Percentiles rank a stretch among this genome's conserved stretches.
Conservation (phyloP, 352 stramenopile genomes). For the Globisporangium camurandrum region DNA sequence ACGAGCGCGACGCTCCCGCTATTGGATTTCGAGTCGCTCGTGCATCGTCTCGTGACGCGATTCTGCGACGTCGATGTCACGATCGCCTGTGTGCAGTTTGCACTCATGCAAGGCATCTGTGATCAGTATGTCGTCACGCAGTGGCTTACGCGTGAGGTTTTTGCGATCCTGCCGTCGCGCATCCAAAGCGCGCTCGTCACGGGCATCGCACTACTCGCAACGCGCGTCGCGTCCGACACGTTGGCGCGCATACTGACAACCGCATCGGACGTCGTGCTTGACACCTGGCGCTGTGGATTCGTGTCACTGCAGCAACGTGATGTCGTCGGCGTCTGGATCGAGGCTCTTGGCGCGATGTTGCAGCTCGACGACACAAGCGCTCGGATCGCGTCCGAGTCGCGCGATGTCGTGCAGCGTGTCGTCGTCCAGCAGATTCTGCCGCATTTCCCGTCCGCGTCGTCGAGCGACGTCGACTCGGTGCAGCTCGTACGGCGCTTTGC, state of each 20-base stretch:
- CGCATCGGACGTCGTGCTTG: background rate
- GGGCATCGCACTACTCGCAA: background rate
- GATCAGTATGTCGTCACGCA: conserved; percentile 16
- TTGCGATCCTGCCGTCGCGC: conserved; percentile 1
- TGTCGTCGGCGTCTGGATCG: conserved; percentile 9
- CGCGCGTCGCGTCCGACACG: conserved; percentile 1
- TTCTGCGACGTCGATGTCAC: conserved; percentile 15
- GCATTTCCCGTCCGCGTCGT: background rate
- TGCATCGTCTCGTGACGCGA: conserved; percentile 5
- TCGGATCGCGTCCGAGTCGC: conserved; percentile 3
- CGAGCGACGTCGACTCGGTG: background rate
- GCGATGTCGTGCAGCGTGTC: conserved; percentile 4
- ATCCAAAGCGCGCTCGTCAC: conserved; percentile 6
- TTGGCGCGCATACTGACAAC: conserved; percentile 2
- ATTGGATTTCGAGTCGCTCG: conserved; percentile 9
- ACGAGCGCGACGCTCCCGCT: conserved; percentile 4
- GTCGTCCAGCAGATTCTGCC: conserved; percentile 7
- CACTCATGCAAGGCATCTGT: conserved; percentile 13
- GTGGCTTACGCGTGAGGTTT: conserved; percentile 8
- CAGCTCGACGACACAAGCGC: background rate
- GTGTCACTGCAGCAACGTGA: background rate
- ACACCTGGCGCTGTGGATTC: background rate
- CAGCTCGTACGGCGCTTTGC: conserved; percentile 5
- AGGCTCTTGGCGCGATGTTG: conserved; percentile 1
- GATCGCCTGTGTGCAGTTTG: conserved; percentile 20